Evolutionary conservation across 257 asterid genomes (phyloP).

Genomic region (Scutellaria galericulata): DNA sequence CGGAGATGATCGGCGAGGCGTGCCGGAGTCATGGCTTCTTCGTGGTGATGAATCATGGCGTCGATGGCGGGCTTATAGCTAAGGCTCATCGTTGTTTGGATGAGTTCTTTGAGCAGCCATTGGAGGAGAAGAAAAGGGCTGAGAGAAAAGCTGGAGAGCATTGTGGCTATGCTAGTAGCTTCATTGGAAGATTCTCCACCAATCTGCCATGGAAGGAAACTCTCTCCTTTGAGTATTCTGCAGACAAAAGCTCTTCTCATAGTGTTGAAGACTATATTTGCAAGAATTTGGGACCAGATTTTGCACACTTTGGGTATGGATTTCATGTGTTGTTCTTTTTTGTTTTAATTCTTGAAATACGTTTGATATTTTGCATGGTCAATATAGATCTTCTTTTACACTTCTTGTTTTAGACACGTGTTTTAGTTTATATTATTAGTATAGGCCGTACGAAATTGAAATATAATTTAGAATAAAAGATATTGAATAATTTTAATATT

Average conservation of each 20-base stretch:
- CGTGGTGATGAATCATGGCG: conserved; percentile 61
- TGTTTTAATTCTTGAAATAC: background rate
- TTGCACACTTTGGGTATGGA: conserved; percentile 59
- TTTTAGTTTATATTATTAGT: too few species aligned
- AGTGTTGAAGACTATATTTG: conserved; percentile 58
- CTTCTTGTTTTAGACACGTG: too few species aligned
- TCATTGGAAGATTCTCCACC: conserved; percentile 78
- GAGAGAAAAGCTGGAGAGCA: conserved; percentile 70
- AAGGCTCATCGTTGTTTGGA: conserved; percentile 70
- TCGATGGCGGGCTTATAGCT: conserved; percentile 48
- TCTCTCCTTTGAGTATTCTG: conserved; percentile 62
- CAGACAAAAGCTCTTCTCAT: conserved; percentile 41
- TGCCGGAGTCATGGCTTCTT: conserved; percentile 68
- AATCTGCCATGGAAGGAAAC: conserved; percentile 93
- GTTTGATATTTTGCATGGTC: too few species aligned
- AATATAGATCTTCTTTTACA: too few species aligned
- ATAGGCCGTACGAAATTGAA: too few species aligned
- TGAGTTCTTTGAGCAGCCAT: conserved; percentile 59
- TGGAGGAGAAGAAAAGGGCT: conserved; percentile 59
- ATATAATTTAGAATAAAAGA: too few species aligned
- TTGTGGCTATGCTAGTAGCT: conserved; percentile 87
- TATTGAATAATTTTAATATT: too few species aligned
- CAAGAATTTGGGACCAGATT: conserved; percentile 55
- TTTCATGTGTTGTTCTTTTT: background rate
- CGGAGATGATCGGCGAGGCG: conserved; percentile 55